phyloP scores from a whole-genome alignment of 225 moss, liverwort and hornwort genomes.

The Bryum argenteum region DNA sequence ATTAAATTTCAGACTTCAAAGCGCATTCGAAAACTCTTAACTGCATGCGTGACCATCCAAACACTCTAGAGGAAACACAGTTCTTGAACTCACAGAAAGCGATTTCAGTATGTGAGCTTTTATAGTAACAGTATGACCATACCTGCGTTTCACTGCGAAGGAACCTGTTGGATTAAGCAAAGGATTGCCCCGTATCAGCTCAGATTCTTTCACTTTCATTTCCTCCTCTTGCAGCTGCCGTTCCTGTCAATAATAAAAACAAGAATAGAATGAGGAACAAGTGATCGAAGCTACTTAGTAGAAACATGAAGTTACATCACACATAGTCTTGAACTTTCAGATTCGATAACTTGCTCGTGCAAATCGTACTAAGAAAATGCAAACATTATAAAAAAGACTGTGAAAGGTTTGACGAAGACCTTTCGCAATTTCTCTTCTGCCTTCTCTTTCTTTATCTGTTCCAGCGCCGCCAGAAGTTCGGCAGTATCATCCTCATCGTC shows the following conservation, averaged over 20 bases:
- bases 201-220: constrained; percentile 84
- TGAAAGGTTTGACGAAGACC: constrained; percentile 35
- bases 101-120: not conserved
- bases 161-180: constrained; percentile 83
- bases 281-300: not conserved
- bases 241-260: constrained; percentile 50
- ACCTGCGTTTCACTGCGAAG: constrained; percentile 96
- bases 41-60: not conserved
- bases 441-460: constrained; percentile 96
- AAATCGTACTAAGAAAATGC: not conserved
- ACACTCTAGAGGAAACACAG: not conserved
- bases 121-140: constrained; percentile 6
- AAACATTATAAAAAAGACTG: not conserved
- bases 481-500: constrained; percentile 93
- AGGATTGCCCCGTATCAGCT: constrained; percentile 87
- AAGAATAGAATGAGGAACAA: constrained; percentile 1
- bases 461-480: constrained; percentile 88
- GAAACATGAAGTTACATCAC: not conserved
- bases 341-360: not conserved
- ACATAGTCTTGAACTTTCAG: constrained; percentile 2
- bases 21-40: not conserved
- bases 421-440: constrained; percentile 85
- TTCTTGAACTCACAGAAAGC: not conserved
- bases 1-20: not conserved
- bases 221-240: constrained; percentile 82